Evolutionary conservation across 768 basidiomycete species (phyloP).

Genomic region (Naematelia aurantialba): DNA sequence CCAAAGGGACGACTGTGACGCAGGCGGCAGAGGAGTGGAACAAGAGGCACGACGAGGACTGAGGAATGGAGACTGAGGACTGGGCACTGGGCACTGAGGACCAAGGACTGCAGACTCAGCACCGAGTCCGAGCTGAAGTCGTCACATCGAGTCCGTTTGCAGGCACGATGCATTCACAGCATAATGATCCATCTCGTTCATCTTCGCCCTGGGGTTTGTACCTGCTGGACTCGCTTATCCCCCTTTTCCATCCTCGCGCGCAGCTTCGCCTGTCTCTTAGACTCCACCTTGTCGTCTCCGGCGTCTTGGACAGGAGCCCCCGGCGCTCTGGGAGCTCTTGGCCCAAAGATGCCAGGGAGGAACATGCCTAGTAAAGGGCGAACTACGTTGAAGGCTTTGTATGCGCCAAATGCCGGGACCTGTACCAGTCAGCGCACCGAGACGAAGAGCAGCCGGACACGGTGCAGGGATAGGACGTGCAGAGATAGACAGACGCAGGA

Average conservation of each 20-base stretch:
- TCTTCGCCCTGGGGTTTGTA: conserved; percentile 18
- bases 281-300: conserved; percentile 17
- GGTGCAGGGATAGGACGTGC: not conserved
- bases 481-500: no score
- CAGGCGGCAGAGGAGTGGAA: conserved; percentile 27
- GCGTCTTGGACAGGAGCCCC: conserved; percentile 12
- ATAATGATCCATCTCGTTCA: conserved; percentile 2
- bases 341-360: conserved; percentile 40
- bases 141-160: no score
- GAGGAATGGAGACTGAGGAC: not conserved
- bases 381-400: conserved; percentile 41
- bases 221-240: conserved; percentile 48
- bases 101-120: no score
- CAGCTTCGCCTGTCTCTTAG: conserved; percentile 44
- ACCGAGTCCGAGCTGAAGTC: no score
- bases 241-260: conserved; percentile 47
- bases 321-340: conserved; percentile 19
- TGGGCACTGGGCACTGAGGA: no score
- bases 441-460: not conserved
- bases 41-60: conserved; percentile 11
- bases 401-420: conserved; percentile 44
- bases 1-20: conserved; percentile 21
- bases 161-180: not conserved
- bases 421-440: conserved; percentile 10
- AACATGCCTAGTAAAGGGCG: conserved; percentile 44